Base-by-base conservation (phyloP, 2,329 filamentous ascomycete species). In the Microdochium nivale region DNA sequence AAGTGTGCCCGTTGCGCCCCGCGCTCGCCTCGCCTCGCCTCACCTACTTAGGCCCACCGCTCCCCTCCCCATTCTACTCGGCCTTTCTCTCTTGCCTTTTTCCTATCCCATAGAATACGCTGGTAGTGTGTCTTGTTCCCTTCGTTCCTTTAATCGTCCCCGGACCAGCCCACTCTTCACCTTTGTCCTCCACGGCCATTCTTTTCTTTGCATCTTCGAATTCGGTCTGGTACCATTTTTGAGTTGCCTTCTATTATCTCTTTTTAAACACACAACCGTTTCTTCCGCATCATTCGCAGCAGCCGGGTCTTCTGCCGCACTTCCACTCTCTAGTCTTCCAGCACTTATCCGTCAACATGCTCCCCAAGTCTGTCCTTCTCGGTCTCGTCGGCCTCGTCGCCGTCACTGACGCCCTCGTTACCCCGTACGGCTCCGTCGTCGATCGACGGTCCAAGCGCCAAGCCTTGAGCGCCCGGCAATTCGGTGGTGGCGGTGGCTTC, bases 191-290 rank as follows among this genome's bases (percentile, higher is more conserved):
- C 70, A 68, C 69, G 66, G 74, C 65, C 71, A 65, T 68, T 73
- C 69, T 65, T 72, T 72, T 68, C 64, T 63, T 62, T 58, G 40
- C 40, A 44, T 63, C 62, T 65, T 67, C 62, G 60, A 60, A 62
- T 63, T 62, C 68, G 73, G 76, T 78, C 75, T 77, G 76, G 75
- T 68, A 78, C 76, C 74, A 69, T 64, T 66, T 68, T 61, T 60
- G 59, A 58, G 62, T 55, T 55, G 56, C 55, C 40, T 23, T 19
- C 19, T 44, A 19, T 19, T 44, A 21, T 49, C 11, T 35, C 37
- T 52, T 51, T 49, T 30, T 30, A 16, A 44, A 44, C n/a, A 19
- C 40, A 23, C 40, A 49, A 43, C 48, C 47, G 50, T 54, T 52
- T 47, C n/a, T 27, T 51, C 49, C 33, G 49, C 49, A 51, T 59